Evolutionary conservation across 768 basidiomycete genomes (phyloP).

Genomic region (Omphalotus guepiniiformis): DNA sequence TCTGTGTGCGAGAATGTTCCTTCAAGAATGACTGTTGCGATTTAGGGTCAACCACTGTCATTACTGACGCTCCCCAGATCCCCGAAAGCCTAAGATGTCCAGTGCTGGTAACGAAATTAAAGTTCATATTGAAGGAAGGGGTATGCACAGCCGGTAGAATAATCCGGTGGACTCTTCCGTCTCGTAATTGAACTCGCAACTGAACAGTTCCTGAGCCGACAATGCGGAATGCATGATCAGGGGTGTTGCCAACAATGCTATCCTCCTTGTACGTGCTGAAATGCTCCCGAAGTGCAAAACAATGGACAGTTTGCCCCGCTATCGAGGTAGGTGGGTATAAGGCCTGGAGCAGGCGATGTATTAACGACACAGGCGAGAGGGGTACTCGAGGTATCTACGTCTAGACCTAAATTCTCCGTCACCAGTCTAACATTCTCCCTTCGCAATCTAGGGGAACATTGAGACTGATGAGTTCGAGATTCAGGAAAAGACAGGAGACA

Average conservation of each 20-base stretch:
- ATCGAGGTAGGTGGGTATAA: not conserved
- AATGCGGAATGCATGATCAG: not conserved
- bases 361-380: not conserved
- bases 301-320: not conserved
- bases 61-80: not conserved
- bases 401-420: not conserved
- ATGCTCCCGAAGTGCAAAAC: not conserved
- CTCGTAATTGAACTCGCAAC: not conserved
- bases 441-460: not conserved
- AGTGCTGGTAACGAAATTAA: not conserved
- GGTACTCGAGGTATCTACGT: no score
- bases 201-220: not conserved
- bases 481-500: no score
- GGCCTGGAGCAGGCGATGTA: not conserved
- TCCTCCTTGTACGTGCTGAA: not conserved
- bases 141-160: not conserved
- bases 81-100: not conserved
- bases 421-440: not conserved
- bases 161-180: not conserved
- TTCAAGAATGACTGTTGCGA: not conserved
- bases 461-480: no score
- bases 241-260: no score
- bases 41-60: not conserved
- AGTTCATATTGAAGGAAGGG: not conserved
- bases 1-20: not conserved